Evolutionary conservation across 208 protist species (phyloP).

Genomic region (Jaenimonas drosophilae): DNA sequence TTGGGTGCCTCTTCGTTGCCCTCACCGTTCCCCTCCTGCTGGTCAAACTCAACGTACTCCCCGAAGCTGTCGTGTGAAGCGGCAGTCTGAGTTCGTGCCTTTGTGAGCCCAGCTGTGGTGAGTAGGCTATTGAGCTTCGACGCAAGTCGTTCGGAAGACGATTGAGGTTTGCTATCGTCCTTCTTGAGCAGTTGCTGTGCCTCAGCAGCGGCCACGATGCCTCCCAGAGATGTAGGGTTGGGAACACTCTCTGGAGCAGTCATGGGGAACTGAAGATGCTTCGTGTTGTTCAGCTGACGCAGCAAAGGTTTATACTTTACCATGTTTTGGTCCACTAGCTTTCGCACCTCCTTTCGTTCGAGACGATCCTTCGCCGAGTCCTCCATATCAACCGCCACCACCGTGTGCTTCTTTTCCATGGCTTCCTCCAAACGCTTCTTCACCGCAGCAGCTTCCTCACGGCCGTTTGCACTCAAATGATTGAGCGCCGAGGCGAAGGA

Average conservation of each 20-base stretch:
- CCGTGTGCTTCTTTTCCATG: conserved; percentile 56
- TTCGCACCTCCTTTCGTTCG: conserved; percentile 50
- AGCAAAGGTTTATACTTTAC: conserved; percentile 70
- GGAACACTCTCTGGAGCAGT: conserved; percentile 59
- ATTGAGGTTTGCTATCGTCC: too few species aligned
- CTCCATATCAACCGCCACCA: conserved; percentile 67
- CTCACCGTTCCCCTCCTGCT: conserved; percentile 5
- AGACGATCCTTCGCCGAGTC: conserved; percentile 47
- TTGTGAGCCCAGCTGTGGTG: conserved; percentile 34
- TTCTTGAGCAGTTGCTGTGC: too few species aligned
- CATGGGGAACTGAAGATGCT: conserved; percentile 79
- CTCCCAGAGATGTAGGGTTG: conserved; percentile 53
- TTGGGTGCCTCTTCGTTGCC: conserved; percentile 17
- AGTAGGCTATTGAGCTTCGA: conserved; percentile 46
- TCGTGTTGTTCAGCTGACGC: conserved; percentile 43
- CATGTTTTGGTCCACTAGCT: conserved; percentile 54
- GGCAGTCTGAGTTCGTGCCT: background rate
- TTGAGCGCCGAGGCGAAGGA: too few species aligned
- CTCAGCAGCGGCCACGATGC: conserved; percentile 43
- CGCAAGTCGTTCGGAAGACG: conserved; percentile 23
- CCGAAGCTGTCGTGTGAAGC: conserved; percentile 20
- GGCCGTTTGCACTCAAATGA: too few species aligned
- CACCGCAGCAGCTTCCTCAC: background rate
- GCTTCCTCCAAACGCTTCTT: conserved; percentile 31
- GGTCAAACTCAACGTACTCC: conserved; percentile 28